phyloP scores from a whole-genome alignment of 495 filamentous ascomycete species.

The Aspergillus funiculosus region DNA sequence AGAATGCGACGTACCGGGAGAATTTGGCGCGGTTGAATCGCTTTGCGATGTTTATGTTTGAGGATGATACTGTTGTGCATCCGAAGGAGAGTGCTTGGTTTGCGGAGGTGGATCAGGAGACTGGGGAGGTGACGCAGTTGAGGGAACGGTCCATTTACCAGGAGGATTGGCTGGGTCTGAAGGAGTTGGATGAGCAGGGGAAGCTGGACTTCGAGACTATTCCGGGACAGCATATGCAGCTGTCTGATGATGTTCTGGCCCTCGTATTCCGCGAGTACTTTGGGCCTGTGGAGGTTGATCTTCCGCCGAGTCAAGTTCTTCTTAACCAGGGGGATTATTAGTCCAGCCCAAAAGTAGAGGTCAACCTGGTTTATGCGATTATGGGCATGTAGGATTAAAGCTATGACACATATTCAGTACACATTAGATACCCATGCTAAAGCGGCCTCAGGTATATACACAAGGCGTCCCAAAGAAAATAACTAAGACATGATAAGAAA shows the following conservation, averaged over 20 bases:
- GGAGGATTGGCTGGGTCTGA: conserved; percentile 93
- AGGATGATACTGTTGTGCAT: conserved; percentile 76
- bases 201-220: conserved; percentile 65
- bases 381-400: neutral
- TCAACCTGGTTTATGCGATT: no score
- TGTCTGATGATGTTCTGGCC: conserved; percentile 61
- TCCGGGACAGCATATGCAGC: conserved; percentile 77
- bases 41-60: conserved; percentile 88
- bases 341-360: no score
- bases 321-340: conserved; percentile 21
- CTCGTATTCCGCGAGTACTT: conserved; percentile 70
- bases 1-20: conserved; percentile 68
- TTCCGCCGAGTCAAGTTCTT: conserved; percentile 13
- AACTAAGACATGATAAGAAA: conserved; percentile 4
- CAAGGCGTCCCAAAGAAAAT: no score
- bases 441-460: no score
- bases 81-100: conserved; percentile 94
- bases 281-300: conserved; percentile 29
- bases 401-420: conserved; percentile 1
- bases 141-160: conserved; percentile 69
- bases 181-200: conserved; percentile 70
- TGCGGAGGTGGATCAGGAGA: conserved; percentile 70
- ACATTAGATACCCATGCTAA: no score
- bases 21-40: conserved; percentile 65
- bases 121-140: conserved; percentile 56